phyloP scores from a whole-genome alignment of 2,329 filamentous ascomycete species.

The Sporothrix globosa region DNA sequence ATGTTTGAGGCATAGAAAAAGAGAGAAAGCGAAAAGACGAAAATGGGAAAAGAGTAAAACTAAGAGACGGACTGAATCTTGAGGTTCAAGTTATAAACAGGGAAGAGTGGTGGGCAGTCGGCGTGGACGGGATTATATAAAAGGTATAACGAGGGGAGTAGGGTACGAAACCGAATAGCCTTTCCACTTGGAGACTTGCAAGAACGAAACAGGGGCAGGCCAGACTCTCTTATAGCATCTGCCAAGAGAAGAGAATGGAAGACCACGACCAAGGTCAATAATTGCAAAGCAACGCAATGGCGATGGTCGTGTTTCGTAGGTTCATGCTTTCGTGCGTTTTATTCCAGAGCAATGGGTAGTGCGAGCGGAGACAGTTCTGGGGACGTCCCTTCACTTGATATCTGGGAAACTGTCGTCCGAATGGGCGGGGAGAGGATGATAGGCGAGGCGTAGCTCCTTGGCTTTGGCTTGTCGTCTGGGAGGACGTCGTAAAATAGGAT shows the following conservation, averaged over 20 bases:
- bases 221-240: constrained; percentile 19
- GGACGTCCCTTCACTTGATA: constrained; percentile 9
- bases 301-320: constrained; percentile 26
- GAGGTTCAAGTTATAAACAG: background rate
- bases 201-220: constrained; percentile 8
- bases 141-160: background rate
- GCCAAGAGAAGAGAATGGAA: constrained; percentile 25
- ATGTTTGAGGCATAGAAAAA: background rate
- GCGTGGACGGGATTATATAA: background rate
- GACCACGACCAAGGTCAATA: constrained; percentile 10
- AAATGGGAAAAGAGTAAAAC: background rate
- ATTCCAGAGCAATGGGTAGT: background rate
- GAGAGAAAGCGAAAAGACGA: background rate
- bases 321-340: too few relatives aligned
- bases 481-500: background rate
- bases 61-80: background rate
- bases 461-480: constrained; percentile 19
- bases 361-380: constrained; percentile 5
- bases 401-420: constrained; percentile 29
- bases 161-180: background rate
- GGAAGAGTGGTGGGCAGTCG: background rate
- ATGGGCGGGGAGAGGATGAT: constrained; percentile 23
- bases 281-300: constrained; percentile 30
- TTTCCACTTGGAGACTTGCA: background rate
- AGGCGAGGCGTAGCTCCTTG: constrained; percentile 27